Conservation (phyloP, 371 early-diverging fungal genomes). For the Phascolomyces articulosus region DNA sequence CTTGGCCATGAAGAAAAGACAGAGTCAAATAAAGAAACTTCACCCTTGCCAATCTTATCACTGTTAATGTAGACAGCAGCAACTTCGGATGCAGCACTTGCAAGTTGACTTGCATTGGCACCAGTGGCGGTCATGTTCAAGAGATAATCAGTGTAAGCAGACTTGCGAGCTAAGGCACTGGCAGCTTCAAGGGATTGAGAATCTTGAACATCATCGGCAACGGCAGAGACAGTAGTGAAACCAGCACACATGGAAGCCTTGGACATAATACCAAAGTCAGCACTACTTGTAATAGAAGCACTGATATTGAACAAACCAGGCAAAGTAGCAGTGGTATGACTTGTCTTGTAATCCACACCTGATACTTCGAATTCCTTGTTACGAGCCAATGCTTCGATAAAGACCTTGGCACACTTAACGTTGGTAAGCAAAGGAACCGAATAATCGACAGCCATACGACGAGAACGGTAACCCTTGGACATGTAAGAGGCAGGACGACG, state of each 20-base stretch:
- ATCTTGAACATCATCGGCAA: constrained; percentile 60
- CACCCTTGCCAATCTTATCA: constrained; percentile 52
- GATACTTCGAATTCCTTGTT: constrained; percentile 75
- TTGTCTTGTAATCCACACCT: constrained; percentile 87
- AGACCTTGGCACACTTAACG: constrained; percentile 96
- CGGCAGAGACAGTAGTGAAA: constrained; percentile 77
- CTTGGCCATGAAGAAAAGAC: constrained; percentile 81
- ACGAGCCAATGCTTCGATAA: constrained; percentile 92
- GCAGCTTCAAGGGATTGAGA: constrained; percentile 55
- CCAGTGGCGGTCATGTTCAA: constrained; percentile 71
- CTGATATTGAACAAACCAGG: constrained; percentile 90
- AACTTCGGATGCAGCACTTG: constrained; percentile 40
- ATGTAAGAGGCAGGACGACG: constrained; percentile 96
- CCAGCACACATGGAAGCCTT: constrained; percentile 84
- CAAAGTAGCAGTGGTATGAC: constrained; percentile 78
- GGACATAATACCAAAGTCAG: constrained; percentile 64
- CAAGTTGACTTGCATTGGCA: constrained; percentile 55
- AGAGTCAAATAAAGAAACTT: constrained; percentile 58
- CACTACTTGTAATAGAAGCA: constrained; percentile 55
- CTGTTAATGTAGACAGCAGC: constrained; percentile 66
- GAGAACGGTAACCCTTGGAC: constrained; percentile 91
- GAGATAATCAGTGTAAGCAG: constrained; percentile 77
- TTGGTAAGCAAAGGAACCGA: constrained; percentile 96
- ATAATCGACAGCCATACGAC: constrained; percentile 97
- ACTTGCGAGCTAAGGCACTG: constrained; percentile 55